Conservation (phyloP, 2,329 filamentous ascomycete genomes). For the Penicillium sp. region DNA sequence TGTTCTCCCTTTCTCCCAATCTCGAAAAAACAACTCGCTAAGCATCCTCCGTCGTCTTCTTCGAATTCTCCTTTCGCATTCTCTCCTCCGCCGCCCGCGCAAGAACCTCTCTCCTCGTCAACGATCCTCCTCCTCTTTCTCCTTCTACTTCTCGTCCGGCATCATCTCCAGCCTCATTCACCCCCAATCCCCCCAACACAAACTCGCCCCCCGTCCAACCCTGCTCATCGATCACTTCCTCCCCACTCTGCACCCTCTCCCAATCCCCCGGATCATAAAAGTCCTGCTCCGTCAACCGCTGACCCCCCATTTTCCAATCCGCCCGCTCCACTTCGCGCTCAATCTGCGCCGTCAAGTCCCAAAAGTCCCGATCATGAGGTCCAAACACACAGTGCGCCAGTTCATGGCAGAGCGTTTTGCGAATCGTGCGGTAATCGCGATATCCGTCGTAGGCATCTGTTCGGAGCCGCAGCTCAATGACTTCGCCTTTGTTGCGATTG, state of each 20-base stretch:
- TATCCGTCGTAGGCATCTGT: slow-evolving; percentile 95
- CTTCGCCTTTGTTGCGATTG: slow-evolving; percentile 81
- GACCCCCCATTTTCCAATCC: slow-evolving; percentile 71
- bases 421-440: slow-evolving; percentile 82
- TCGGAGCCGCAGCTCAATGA: slow-evolving; percentile 82
- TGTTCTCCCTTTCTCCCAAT: neutral
- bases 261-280: slow-evolving; percentile 56
- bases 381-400: slow-evolving; percentile 85
- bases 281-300: slow-evolving; percentile 53
- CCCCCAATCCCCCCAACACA: slow-evolving; percentile 56
- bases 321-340: slow-evolving; percentile 76
- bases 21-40: slow-evolving; percentile 5
- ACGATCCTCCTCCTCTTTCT: neutral
- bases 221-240: slow-evolving; percentile 59
- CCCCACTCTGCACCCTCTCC: slow-evolving; percentile 45
- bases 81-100: slow-evolving; percentile 68
- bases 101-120: slow-evolving; percentile 64
- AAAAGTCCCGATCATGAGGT: slow-evolving; percentile 80
- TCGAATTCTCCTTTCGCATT: slow-evolving; percentile 47
- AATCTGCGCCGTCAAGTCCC: slow-evolving; percentile 80
- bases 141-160: too few species aligned
- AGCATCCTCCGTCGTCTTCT: slow-evolving; percentile 25
- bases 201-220: slow-evolving; percentile 77
- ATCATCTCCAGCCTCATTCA: slow-evolving; percentile 35
- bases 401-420: slow-evolving; percentile 91